Base-by-base conservation (phyloP, 2,329 filamentous ascomycete species). In the Fusarium luffae region DNA sequence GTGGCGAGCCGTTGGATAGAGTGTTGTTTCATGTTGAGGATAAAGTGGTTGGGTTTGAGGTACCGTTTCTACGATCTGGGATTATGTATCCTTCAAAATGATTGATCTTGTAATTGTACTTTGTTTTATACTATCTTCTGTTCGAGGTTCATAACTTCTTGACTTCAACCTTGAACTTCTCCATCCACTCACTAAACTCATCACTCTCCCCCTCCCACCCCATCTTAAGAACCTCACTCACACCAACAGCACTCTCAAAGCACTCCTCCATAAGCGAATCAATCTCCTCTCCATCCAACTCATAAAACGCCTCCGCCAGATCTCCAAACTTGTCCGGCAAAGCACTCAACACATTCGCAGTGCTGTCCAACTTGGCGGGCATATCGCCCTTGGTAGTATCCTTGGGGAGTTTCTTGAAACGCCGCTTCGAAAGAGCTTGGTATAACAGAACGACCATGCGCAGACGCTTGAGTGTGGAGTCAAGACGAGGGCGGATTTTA, bases 141-240 rank as follows among this genome's bases (percentile, higher is more conserved):
- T 4, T 21, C 21, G 21, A 21, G 21, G 21, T 21, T 21, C 4
- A 1, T 23, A 56, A 21, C 75, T 85, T 86, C 68, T 84, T 86
- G 16, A 88, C 84, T 69, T 86, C 83, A 32, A 77, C 74, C 74
- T 85, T 83, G 68, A 88, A 89, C 66, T 85, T 86, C 13, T 82
- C 83, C n/a, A 86, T 88, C 94, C 94, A 97, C 18, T 86, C 83
- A 0, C 90, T 91, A 75, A 97, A 97, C 74, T 91, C 92, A 74
- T 97, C 94, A 19, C 87, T 84, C 48, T 85, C 79, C 0, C 86
- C 90, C 4, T 86, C 80, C 92, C 92, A 94, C 21, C 85, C 83
- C 62, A 83, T 81, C 51, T 82, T 81, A 14, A 93, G 79, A 49
- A 90, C 75, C 59, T 87, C 84, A 0, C 86, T 84, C 1, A 85